These are phyloP conservation scores for Amanita subjunquillea DNA, from an alignment of 768 basidiomycete species.

Conservation along the genomic window DNA sequence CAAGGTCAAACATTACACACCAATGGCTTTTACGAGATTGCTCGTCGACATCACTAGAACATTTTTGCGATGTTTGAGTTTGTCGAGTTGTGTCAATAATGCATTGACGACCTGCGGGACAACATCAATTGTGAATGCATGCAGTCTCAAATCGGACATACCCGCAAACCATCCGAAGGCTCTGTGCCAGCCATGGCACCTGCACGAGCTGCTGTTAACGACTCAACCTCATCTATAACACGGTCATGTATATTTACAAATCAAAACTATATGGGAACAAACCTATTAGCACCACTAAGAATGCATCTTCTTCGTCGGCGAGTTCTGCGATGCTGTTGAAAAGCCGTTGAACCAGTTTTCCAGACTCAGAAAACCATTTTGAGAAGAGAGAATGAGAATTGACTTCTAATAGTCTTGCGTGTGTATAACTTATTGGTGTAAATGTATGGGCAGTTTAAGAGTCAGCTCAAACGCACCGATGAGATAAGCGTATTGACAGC, in stretches of 20 bases:
- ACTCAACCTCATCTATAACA: constrained; percentile 85
- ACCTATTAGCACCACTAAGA: constrained; percentile 94
- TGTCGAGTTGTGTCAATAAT: constrained; percentile 92
- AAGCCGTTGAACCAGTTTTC: constrained; percentile 91
- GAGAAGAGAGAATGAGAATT: constrained; percentile 98
- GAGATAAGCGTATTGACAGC: constrained; percentile 79
- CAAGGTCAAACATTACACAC: constrained; percentile 25
- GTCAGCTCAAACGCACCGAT: constrained; percentile 41
- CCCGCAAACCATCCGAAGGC: constrained; percentile 88
- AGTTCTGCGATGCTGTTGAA: constrained; percentile 86
- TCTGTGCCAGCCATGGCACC: constrained; percentile 94
- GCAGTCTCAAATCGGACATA: constrained; percentile 21
- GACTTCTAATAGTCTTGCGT: constrained; percentile 88
- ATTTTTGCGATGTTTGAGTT: constrained; percentile 86
- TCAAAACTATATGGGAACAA: background rate
- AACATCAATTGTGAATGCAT: background rate
- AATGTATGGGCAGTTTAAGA: background rate
- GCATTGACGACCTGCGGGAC: constrained; percentile 85
- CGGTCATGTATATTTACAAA: background rate
- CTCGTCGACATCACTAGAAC: constrained; percentile 95
- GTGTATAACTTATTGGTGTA: constrained; percentile 51
- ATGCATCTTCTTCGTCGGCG: constrained; percentile 84
- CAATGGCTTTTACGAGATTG: constrained; percentile 90
- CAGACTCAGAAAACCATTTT: constrained; percentile 98
- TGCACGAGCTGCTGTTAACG: constrained; percentile 86